phyloP scores from a whole-genome alignment of 2,329 filamentous ascomycete genomes.

The Tolypocladium ophioglossoides region DNA sequence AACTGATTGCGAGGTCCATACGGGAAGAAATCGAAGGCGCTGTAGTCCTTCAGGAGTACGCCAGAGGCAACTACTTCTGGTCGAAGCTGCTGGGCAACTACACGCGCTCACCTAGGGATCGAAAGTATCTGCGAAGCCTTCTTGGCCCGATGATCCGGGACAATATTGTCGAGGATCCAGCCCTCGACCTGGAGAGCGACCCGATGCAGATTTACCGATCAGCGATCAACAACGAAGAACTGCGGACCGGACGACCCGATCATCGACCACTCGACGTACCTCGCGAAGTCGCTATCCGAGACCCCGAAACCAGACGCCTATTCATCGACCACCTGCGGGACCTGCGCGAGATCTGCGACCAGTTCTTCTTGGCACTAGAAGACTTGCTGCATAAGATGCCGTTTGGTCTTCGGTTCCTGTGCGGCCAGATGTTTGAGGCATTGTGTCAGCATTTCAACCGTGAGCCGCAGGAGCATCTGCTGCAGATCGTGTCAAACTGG shows the following conservation, averaged over 20 bases:
- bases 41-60: slow-evolving; percentile 67
- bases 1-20: slow-evolving; percentile 72
- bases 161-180: slow-evolving; percentile 86
- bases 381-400: slow-evolving; percentile 81
- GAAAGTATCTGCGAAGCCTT: slow-evolving; percentile 83
- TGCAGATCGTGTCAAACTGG: slow-evolving; percentile 84
- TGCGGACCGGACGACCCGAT: slow-evolving; percentile 79
- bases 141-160: slow-evolving; percentile 78
- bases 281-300: slow-evolving; percentile 88
- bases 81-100: slow-evolving; percentile 78
- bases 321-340: slow-evolving; percentile 95
- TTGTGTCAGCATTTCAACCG: slow-evolving; percentile 68
- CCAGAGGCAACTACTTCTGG: slow-evolving; percentile 90
- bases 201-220: slow-evolving; percentile 95
- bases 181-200: slow-evolving; percentile 88
- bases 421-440: slow-evolving; percentile 73
- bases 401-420: slow-evolving; percentile 82
- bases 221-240: slow-evolving; percentile 93
- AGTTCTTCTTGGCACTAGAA: slow-evolving; percentile 74
- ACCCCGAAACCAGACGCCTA: slow-evolving; percentile 80
- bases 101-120: slow-evolving; percentile 79
- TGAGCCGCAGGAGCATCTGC: slow-evolving; percentile 65
- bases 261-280: slow-evolving; percentile 74
- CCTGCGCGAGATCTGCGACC: slow-evolving; percentile 86
- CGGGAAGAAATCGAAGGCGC: slow-evolving; percentile 76